Conservation (phyloP, 805 yeast genomes). For the Metahyphopichia silvanorum region DNA sequence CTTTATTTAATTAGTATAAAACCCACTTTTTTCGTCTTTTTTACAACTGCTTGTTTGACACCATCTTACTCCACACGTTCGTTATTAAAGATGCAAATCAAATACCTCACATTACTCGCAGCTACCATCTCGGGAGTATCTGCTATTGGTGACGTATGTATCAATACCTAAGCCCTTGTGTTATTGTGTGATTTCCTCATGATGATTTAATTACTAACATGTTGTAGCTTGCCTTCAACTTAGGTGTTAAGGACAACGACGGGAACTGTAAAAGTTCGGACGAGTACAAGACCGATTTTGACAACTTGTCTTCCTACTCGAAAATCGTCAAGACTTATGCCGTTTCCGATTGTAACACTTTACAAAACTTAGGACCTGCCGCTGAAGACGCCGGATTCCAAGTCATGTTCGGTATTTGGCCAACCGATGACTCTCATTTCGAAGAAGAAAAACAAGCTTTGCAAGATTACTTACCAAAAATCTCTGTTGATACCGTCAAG, state of each 20-base stretch:
- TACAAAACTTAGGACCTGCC: conserved; percentile 82
- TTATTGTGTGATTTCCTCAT: not conserved
- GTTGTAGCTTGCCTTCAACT: conserved; percentile 66
- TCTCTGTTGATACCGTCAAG: conserved; percentile 66
- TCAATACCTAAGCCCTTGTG: too few species aligned
- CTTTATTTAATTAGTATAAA: not conserved
- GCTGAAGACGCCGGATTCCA: conserved; percentile 75
- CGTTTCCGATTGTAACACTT: conserved; percentile 90
- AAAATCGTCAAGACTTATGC: conserved; percentile 80
- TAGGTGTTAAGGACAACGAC: conserved; percentile 74
- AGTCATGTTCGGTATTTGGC: conserved; percentile 88
- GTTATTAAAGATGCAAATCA: conserved; percentile 31
- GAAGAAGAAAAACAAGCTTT: conserved; percentile 73
- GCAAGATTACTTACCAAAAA: conserved; percentile 62
- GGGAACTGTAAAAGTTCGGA: conserved; percentile 73
- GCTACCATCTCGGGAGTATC: conserved; percentile 46
- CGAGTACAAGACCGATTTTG: conserved; percentile 71
- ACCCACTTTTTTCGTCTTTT: conserved; percentile 2
- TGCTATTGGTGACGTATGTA: conserved; percentile 57
- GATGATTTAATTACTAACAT: not conserved
- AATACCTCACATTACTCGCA: conserved; percentile 44
- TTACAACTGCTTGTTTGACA: conserved; percentile 2
- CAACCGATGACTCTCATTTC: conserved; percentile 79
- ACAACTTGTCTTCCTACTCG: conserved; percentile 55
- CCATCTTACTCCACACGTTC: conserved; percentile 4